Evolutionary conservation across 768 basidiomycete genomes (phyloP), one percentile per base, ranked within the genome.

Genomic region (Pleurotus eryngii): DNA sequence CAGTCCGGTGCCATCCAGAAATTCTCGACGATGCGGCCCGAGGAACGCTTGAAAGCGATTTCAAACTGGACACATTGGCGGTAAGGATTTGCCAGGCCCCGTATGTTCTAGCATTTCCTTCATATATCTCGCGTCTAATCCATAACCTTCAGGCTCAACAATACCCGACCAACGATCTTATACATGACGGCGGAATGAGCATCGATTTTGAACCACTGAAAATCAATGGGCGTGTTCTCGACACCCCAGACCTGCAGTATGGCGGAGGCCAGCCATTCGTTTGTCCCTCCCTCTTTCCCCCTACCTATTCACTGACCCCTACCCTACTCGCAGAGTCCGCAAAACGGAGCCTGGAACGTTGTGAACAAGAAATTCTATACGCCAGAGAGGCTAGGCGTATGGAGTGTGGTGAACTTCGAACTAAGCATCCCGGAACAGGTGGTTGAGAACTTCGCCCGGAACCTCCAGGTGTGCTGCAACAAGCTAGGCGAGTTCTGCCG

Each of bases 1-100:
- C 60, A 50, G 61, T 38, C 74, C 60, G 40, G 67, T 5, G 66
- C 66, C 0, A 79, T 81, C 61, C 76, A 85, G 0, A 70, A 70
- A 1, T 84, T 84, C 49, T 72, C 83, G 0, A 78, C 79, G 0
- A 68, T 79, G 59, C 76, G 65, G 20, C 85, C 84, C 0, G 54
- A 59, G 1, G 73, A 68, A 0, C 73, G 83, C 3, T 66, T 80
- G 5, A 61, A 65, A 0, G 65, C 70, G 3, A 84, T 83, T 83
- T 40, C 51, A 62, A 18, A 65, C 65, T 1, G 76, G 72, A 1
- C 64, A 68, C 35, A 22, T 30, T 35, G 55, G 18, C 38, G 57
- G 46, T 30, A 40, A 18, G 14, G 38, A 51, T 17, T 59, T 59
- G 30, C 8, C 56, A 4, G 59, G 54, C 12, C 60, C 58, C 11